phyloP scores from a whole-genome alignment of 1,139 yeast species.

The Zhuliangozyma parablackwelliae region DNA sequence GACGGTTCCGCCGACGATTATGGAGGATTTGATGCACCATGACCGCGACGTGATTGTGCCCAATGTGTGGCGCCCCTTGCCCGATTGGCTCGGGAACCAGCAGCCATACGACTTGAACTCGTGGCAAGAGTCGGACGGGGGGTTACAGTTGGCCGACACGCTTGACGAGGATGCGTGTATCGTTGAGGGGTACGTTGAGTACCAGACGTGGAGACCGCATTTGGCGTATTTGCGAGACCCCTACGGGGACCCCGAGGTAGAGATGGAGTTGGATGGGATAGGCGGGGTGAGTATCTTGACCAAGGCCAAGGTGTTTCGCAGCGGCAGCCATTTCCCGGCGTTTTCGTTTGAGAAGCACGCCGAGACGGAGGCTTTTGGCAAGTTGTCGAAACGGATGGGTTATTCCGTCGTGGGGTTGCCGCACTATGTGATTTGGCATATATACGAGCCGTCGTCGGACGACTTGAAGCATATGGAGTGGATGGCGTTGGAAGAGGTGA shows the following conservation, averaged over 20 bases:
- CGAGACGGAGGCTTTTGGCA: constrained; percentile 91
- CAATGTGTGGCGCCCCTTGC: constrained; percentile 88
- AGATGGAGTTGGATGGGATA: constrained; percentile 85
- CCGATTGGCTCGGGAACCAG: constrained; percentile 84
- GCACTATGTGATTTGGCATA: constrained; percentile 89
- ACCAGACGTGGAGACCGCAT: constrained; percentile 91
- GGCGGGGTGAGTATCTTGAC: constrained; percentile 87
- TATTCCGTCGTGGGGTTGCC: constrained; percentile 80
- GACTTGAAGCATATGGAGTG: constrained; percentile 92
- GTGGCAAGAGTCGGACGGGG: constrained; percentile 87
- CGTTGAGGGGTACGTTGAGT: constrained; percentile 89
- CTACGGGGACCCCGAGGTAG: constrained; percentile 79
- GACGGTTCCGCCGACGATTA: constrained; percentile 46
- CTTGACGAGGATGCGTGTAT: constrained; percentile 85
- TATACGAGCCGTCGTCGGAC: constrained; percentile 82
- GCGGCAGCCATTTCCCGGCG: constrained; percentile 86
- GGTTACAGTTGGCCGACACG: constrained; percentile 69
- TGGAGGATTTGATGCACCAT: constrained; percentile 53
- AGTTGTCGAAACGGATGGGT: constrained; percentile 77
- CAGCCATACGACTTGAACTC: constrained; percentile 90
- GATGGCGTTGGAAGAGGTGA: constrained; percentile 90
- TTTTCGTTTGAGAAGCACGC: constrained; percentile 89
- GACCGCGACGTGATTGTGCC: constrained; percentile 62
- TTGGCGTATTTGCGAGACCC: constrained; percentile 84
- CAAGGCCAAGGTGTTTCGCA: constrained; percentile 73